Conservation (phyloP, 148 eudicot genomes). For the Rhododendron vialii region DNA sequence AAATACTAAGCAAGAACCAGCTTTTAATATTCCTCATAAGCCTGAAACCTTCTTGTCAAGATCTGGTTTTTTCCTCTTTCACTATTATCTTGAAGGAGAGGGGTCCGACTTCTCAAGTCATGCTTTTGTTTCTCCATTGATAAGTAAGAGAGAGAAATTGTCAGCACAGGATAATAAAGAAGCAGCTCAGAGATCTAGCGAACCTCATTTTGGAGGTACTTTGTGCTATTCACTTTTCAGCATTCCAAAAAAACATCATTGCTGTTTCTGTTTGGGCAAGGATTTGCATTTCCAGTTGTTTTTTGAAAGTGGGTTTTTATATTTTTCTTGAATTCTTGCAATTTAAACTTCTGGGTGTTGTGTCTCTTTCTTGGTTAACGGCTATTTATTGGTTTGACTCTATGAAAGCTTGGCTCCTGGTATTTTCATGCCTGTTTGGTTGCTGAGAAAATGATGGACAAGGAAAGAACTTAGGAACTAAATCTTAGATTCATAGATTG, state of each 20-base stretch:
- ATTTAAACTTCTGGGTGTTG: slow-evolving; percentile 13
- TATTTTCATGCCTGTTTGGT: neutral
- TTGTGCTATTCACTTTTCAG: neutral
- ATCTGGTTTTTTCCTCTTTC: slow-evolving; percentile 13
- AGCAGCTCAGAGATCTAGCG: slow-evolving; percentile 7
- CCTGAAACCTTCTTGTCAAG: slow-evolving; percentile 25
- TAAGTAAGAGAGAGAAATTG: neutral
- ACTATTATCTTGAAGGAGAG: neutral
- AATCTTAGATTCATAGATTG: neutral
- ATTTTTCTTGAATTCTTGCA: neutral
- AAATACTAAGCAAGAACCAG: neutral
- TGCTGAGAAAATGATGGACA: slow-evolving; percentile 11
- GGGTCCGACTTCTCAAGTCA: slow-evolving; percentile 6
- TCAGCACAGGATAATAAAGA: neutral
- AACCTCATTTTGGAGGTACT: slow-evolving; percentile 19
- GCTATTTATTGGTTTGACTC: neutral
- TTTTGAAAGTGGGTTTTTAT: neutral
- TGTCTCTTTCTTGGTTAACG: neutral
- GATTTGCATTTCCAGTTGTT: neutral
- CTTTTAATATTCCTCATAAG: neutral
- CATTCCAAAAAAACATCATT: neutral
- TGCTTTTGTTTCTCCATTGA: neutral
- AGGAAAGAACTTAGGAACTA: neutral
- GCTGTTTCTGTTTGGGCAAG: neutral
- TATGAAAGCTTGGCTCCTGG: neutral